Percentiles rank a stretch among this genome's conserved stretches.
These are phyloP conservation scores for Phaeosphaeriaceae sp. DNA, from an alignment of 2,329 filamentous ascomycete genomes.

Conservation along the genomic window DNA sequence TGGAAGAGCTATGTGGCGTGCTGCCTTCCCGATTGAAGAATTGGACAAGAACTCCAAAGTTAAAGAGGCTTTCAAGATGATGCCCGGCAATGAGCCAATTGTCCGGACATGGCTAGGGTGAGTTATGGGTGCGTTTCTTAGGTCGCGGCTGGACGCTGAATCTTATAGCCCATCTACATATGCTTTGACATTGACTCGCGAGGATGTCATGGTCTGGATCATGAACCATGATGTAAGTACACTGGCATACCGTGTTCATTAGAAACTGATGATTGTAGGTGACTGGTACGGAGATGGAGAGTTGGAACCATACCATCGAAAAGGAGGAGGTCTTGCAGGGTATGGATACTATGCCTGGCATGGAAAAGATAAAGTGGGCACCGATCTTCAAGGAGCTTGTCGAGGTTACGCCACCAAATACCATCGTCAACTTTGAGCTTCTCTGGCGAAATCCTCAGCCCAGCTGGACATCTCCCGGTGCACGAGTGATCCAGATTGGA, in stretches of 20 bases:
- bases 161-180: conserved; percentile 48
- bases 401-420: conserved; percentile 52
- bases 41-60: conserved; percentile 55
- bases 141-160: conserved; percentile 7
- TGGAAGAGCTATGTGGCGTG: conserved; percentile 50
- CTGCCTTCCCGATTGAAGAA: conserved; percentile 51
- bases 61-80: conserved; percentile 55
- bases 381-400: conserved; percentile 55
- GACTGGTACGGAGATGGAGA: conserved; percentile 53
- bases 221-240: conserved; percentile 55
- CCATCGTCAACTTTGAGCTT: conserved; percentile 58
- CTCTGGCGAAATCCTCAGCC: conserved; percentile 57
- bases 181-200: conserved; percentile 53
- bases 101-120: conserved; percentile 55
- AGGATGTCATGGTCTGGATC: conserved; percentile 58
- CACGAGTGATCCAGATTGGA: conserved; percentile 54
- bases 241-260: no score
- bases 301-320: conserved; percentile 56
- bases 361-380: conserved; percentile 51
- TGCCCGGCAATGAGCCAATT: conserved; percentile 51
- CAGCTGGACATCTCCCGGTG: conserved; percentile 52
- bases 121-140: not conserved
- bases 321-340: conserved; percentile 53
- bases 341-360: conserved; percentile 54
- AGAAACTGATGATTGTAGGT: conserved; percentile 38